Conservation (phyloP, 2,329 filamentous ascomycete species). For the Penicillium thymicola region DNA sequence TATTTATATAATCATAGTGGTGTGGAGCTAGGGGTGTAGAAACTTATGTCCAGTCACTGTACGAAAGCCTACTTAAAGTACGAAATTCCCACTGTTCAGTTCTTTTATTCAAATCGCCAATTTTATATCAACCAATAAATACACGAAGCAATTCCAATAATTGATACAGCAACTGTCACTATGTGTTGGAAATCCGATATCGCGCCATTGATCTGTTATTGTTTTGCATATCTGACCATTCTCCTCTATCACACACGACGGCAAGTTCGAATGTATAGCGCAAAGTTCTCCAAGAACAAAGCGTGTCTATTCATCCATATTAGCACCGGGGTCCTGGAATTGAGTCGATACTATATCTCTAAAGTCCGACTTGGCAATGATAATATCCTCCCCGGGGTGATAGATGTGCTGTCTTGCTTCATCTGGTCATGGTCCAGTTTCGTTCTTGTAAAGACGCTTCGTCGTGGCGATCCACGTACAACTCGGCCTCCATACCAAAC, state of each 20-base stretch:
- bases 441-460: conserved; percentile 1
- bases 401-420: conserved; percentile 2
- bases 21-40: too few species aligned
- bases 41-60: too few species aligned
- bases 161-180: background rate
- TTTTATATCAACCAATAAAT: background rate
- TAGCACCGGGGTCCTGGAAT: background rate
- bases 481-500: conserved; percentile 2
- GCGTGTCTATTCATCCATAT: background rate
- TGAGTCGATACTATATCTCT: background rate
- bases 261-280: background rate
- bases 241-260: background rate
- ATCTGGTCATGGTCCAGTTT: background rate
- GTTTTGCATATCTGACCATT: background rate
- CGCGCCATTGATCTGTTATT: background rate
- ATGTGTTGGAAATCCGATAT: background rate
- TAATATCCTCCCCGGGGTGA: background rate
- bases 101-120: background rate
- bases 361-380: background rate
- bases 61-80: background rate
- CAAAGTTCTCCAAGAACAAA: background rate
- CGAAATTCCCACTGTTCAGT: background rate
- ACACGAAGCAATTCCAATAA: background rate
- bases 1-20: too few species aligned
- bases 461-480: conserved; percentile 1